phyloP scores from a whole-genome alignment of 2,329 filamentous ascomycete genomes.

The Knufia petricola region DNA sequence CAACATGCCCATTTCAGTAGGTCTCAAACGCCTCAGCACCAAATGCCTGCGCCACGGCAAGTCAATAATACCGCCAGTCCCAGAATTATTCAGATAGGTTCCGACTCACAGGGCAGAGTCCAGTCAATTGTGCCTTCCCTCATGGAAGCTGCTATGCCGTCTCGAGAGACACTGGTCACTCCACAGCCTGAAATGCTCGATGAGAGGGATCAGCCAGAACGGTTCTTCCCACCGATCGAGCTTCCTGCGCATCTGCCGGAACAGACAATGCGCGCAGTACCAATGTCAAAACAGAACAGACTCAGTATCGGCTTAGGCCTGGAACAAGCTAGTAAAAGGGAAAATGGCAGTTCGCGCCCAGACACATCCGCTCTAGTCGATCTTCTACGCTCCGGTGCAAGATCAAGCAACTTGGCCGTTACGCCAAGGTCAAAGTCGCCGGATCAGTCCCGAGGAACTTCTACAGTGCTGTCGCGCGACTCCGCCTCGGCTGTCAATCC shows the following conservation, averaged over 20 bases:
- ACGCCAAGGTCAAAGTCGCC: constrained; percentile 1
- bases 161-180: background rate
- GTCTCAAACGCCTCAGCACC: constrained; percentile 2
- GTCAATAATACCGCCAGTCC: constrained; percentile 3
- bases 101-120: constrained; percentile 1
- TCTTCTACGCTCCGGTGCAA: background rate
- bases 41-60: constrained; percentile 1
- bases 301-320: constrained; percentile 19
- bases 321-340: background rate
- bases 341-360: background rate
- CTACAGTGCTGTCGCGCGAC: background rate
- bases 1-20: background rate
- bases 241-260: constrained; percentile 22
- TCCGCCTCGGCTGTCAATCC: background rate
- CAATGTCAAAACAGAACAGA: constrained; percentile 21
- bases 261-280: constrained; percentile 16
- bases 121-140: constrained; percentile 8
- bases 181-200: background rate
- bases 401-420: background rate
- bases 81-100: background rate
- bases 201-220: background rate
- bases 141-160: background rate
- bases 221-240: constrained; percentile 14
- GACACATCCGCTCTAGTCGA: constrained; percentile 5
- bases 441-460: background rate